Evolutionary conservation across 176 grass and related monocot species (phyloP).

Genomic region (Hordeum marinum): DNA sequence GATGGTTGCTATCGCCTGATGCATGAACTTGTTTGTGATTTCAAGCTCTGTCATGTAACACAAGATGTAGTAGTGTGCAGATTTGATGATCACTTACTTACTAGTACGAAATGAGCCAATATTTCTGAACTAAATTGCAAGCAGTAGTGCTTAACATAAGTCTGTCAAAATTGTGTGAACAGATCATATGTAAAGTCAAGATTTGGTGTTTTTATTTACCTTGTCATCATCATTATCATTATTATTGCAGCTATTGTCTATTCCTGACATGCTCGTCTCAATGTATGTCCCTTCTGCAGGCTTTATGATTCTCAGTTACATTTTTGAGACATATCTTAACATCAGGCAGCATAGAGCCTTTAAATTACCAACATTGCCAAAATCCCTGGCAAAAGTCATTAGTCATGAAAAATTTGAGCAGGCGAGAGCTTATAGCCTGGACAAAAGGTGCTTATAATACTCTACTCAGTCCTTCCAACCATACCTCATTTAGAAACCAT

Average conservation of each 20-base stretch:
- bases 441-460: slow-evolving; percentile 67
- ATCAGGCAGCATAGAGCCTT: slow-evolving; percentile 77
- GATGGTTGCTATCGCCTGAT: not conserved
- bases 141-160: slow-evolving; percentile 5
- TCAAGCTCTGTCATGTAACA: not conserved
- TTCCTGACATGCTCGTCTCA: not conserved
- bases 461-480: not conserved
- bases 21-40: not conserved
- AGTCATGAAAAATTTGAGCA: slow-evolving; percentile 78
- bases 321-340: slow-evolving; percentile 97
- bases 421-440: slow-evolving; percentile 87
- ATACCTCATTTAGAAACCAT: not conserved
- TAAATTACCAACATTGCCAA: slow-evolving; percentile 61
- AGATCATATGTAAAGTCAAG: not conserved
- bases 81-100: slow-evolving; percentile 4
- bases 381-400: slow-evolving; percentile 74
- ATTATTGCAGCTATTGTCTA: slow-evolving; percentile 4
- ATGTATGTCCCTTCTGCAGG: slow-evolving; percentile 46
- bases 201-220: not conserved
- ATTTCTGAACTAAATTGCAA: not conserved
- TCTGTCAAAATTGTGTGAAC: not conserved
- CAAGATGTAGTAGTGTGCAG: not conserved
- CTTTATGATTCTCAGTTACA: slow-evolving; percentile 91
- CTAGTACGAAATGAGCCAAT: not conserved
- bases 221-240: not conserved